Evolutionary conservation across 768 basidiomycete species (phyloP).

Genomic region (Boletus sp.): DNA sequence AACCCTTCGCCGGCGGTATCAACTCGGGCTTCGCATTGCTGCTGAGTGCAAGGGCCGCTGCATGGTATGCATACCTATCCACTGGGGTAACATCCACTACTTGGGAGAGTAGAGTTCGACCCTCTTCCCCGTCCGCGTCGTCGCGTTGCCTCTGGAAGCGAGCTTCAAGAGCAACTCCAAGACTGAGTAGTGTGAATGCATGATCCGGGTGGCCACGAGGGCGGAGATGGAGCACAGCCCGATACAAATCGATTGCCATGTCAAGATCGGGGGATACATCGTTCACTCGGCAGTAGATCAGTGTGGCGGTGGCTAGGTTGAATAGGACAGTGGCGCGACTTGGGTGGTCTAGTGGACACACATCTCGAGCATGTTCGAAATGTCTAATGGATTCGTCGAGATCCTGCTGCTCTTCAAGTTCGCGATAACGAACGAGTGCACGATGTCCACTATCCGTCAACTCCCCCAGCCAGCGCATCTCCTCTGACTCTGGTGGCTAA

Average conservation of each 20-base stretch:
- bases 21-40: background rate
- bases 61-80: background rate
- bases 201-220: background rate
- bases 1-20: background rate
- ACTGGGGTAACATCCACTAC: background rate
- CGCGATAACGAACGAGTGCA: background rate
- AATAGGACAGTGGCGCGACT: background rate
- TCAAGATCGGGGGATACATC: background rate
- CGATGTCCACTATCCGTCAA: background rate
- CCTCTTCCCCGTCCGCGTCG: background rate
- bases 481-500: background rate
- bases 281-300: background rate
- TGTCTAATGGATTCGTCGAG: background rate
- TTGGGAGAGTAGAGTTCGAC: background rate
- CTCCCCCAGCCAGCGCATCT: background rate
- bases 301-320: background rate
- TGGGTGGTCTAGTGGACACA: background rate
- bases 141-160: background rate
- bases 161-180: background rate
- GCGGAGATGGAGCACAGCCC: background rate
- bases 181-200: background rate
- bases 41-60: background rate
- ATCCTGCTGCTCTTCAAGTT: background rate
- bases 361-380: background rate
- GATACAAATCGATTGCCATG: background rate